These are phyloP conservation scores for Cadophora sp. DNA, from an alignment of 2,329 filamentous ascomycete genomes.

Conservation along the genomic window DNA sequence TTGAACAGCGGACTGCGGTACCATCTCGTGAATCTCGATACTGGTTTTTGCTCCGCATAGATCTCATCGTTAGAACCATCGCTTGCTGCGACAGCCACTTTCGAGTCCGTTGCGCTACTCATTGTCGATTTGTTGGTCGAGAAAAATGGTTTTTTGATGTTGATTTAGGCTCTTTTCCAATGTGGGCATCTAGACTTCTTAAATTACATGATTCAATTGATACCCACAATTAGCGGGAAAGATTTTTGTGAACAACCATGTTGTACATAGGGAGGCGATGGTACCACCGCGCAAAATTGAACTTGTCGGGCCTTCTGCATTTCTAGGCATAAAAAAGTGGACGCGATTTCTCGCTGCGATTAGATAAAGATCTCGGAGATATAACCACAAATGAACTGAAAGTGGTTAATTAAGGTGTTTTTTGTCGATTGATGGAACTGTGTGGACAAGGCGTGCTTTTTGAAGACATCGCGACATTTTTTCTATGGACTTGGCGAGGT, in stretches of 20 bases:
- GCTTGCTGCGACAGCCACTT: neutral
- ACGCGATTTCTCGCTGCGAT: neutral
- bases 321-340: neutral
- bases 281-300: neutral
- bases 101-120: conserved; percentile 3
- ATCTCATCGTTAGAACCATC: conserved; percentile 1
- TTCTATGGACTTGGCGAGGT: neutral
- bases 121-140: neutral
- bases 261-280: neutral
- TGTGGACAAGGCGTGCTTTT: conserved; percentile 5
- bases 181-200: neutral
- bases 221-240: neutral
- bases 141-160: neutral
- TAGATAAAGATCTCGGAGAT: neutral
- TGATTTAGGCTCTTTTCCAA: neutral
- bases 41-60: conserved; percentile 10
- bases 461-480: neutral
- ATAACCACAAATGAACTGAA: neutral
- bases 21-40: conserved; percentile 56
- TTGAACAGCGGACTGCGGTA: conserved; percentile 75
- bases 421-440: neutral
- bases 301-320: neutral
- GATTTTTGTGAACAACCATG: neutral
- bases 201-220: neutral
- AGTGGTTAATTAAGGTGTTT: neutral